These are phyloP conservation scores for Sporothrix inflata DNA, from an alignment of 2,329 filamentous ascomycete genomes.

Conservation along the genomic window DNA sequence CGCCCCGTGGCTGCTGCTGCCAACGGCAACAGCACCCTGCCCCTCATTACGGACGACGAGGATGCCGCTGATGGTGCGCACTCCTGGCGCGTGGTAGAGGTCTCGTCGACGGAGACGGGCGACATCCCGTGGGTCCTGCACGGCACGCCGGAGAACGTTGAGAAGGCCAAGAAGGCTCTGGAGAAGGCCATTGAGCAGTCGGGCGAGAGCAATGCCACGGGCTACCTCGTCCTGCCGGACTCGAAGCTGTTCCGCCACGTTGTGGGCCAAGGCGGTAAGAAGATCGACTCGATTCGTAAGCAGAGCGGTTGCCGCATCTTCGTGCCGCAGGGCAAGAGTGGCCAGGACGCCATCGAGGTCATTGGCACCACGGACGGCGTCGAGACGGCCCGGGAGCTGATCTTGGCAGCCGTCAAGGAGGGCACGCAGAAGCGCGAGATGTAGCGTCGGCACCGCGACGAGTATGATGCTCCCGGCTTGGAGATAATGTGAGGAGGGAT, in stretches of 20 bases:
- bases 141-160: slow-evolving; percentile 75
- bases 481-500: not conserved
- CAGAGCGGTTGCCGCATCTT: slow-evolving; percentile 93
- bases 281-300: slow-evolving; percentile 90
- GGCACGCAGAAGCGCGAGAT: slow-evolving; percentile 45
- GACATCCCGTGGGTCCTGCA: slow-evolving; percentile 89
- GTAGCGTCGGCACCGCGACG: slow-evolving; percentile 15
- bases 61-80: slow-evolving; percentile 67
- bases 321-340: slow-evolving; percentile 67
- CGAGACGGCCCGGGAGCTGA: slow-evolving; percentile 85
- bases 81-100: slow-evolving; percentile 81
- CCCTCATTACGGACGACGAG: slow-evolving; percentile 90
- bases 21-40: slow-evolving; percentile 69
- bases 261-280: slow-evolving; percentile 84
- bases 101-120: slow-evolving; percentile 59
- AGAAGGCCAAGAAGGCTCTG: slow-evolving; percentile 78
- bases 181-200: slow-evolving; percentile 73
- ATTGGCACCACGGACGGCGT: slow-evolving; percentile 77
- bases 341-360: slow-evolving; percentile 86
- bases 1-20: slow-evolving; percentile 64
- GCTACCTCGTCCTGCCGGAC: slow-evolving; percentile 88
- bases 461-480: not conserved
- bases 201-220: slow-evolving; percentile 70
- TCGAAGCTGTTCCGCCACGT: slow-evolving; percentile 87
- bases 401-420: slow-evolving; percentile 78